Base-by-base conservation (phyloP, 1,284 basidiomycete species). In the Puccinia horiana region DNA sequence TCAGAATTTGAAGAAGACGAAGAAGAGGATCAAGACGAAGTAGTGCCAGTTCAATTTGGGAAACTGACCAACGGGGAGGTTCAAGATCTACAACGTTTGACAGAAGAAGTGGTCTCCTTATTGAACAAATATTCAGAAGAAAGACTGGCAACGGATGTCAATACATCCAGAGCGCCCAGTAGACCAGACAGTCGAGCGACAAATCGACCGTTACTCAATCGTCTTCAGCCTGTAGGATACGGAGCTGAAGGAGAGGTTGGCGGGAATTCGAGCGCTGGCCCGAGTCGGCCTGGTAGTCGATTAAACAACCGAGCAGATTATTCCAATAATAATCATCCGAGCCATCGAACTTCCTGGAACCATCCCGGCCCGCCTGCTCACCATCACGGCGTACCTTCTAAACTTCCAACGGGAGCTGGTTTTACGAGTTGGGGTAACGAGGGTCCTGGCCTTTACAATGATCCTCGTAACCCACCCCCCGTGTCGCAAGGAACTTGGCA, bases 51-150 rank as follows among this genome's bases (percentile, higher is more conserved):
- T 0, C 56, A 72, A 75, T 73, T 65, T 56, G 72, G 52, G 49
- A 65, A 49, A 40, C 61, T 81, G 26, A 67, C 56, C 12, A 14
- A 58, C n/a, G 47, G 35, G 16, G 80, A 81, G 47, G 69, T 81
- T 11, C 56, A 81, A 65, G 72, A 81, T 56, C 56, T 81, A 37
- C 58, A 74, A 67, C 32, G 63, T 16, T 56, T 81, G 37, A 75
- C 80, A n/a, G 80, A 81, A 75, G 80, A 69, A 11, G 80, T 81
- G 14, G 72, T 81, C 29, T 74, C 61, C 16, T 73, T 81, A 26
- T 65, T 81, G 18, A 81, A 81, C 40, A 65, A 52, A 42, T 81
- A 81, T 49, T 75, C 80, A 18, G 72, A 81, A 49, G 80, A 81
- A 67, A 72, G 72, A 75, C 29, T 81, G 40, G 80, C 80, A 32